These are phyloP conservation scores for Macrocystidia cucumis DNA, from an alignment of 1,284 basidiomycete genomes.

Conservation along the genomic window DNA sequence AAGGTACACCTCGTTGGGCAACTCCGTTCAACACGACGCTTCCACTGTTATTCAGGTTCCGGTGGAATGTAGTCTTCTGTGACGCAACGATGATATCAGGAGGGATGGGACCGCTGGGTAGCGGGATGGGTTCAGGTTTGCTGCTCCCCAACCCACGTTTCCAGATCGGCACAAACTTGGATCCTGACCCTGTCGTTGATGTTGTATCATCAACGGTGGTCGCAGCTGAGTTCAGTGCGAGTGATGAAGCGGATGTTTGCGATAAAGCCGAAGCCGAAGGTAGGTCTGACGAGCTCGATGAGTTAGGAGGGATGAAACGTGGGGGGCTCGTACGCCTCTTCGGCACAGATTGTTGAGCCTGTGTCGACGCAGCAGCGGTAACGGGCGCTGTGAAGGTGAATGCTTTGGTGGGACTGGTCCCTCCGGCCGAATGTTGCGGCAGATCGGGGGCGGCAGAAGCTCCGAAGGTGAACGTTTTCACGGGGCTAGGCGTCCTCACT, in stretches of 20 bases:
- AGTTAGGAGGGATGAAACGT: background rate
- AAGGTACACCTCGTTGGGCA: too few relatives aligned
- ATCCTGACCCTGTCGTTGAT: conserved; percentile 4
- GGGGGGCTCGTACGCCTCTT: conserved; percentile 1
- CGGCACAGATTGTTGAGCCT: too few relatives aligned
- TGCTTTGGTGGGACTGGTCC: background rate
- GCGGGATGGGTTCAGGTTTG: too few relatives aligned
- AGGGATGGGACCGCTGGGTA: too few relatives aligned
- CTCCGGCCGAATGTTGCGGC: background rate
- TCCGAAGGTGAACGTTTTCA: conserved; percentile 6
- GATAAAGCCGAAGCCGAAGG: conserved; percentile 1
- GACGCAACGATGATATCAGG: background rate
- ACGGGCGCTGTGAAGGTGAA: background rate
- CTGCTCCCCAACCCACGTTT: conserved; percentile 11
- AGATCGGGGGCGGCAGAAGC: conserved; percentile 2
- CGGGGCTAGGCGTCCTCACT: conserved; percentile 8
- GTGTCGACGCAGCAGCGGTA: background rate
- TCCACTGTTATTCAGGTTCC: background rate
- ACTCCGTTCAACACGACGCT: background rate
- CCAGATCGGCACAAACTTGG: conserved; percentile 14
- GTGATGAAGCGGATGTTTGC: conserved; percentile 1
- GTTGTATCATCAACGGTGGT: too few relatives aligned
- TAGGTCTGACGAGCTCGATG: conserved; percentile 3
- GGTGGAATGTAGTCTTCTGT: background rate
- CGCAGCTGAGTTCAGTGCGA: background rate